Evolutionary conservation across 2,329 filamentous ascomycete species (phyloP).

Genomic region (Cladosporium sp.): DNA sequence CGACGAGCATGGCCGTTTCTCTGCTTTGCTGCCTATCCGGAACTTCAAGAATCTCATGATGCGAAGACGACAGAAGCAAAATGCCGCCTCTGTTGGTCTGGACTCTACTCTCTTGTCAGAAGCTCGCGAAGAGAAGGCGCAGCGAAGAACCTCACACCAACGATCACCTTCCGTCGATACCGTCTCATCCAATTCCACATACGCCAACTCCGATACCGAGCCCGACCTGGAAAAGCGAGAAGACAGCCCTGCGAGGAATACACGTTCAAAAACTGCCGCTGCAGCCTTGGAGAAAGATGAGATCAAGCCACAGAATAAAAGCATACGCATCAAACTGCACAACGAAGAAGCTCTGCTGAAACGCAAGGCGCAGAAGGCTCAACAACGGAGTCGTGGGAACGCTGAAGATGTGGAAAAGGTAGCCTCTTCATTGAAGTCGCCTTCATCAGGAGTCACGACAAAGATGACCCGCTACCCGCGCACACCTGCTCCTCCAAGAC

Average conservation of each 20-base stretch:
- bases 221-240: constrained; percentile 51
- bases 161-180: constrained; percentile 44
- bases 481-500: constrained; percentile 82
- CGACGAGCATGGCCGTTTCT: constrained; percentile 76
- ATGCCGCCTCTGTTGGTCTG: constrained; percentile 30
- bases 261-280: constrained; percentile 61
- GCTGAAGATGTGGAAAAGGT: constrained; percentile 49
- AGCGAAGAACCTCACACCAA: constrained; percentile 35
- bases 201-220: constrained; percentile 67
- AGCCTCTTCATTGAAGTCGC: constrained; percentile 83
- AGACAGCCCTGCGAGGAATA: constrained; percentile 54
- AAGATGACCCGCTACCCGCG: constrained; percentile 84
- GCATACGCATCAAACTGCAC: constrained; percentile 87
- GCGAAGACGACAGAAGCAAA: constrained; percentile 3
- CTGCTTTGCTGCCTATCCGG: constrained; percentile 71
- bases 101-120: constrained; percentile 33
- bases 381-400: constrained; percentile 28
- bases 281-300: constrained; percentile 57
- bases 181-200: constrained; percentile 54
- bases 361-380: constrained; percentile 67
- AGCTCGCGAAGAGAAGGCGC: constrained; percentile 34
- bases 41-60: constrained; percentile 51
- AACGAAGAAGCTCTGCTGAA: constrained; percentile 64
- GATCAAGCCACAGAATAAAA: constrained; percentile 67
- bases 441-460: constrained; percentile 64